Evolutionary conservation across 805 yeast genomes (phyloP).

Genomic region (Geotrichum ghanense): DNA sequence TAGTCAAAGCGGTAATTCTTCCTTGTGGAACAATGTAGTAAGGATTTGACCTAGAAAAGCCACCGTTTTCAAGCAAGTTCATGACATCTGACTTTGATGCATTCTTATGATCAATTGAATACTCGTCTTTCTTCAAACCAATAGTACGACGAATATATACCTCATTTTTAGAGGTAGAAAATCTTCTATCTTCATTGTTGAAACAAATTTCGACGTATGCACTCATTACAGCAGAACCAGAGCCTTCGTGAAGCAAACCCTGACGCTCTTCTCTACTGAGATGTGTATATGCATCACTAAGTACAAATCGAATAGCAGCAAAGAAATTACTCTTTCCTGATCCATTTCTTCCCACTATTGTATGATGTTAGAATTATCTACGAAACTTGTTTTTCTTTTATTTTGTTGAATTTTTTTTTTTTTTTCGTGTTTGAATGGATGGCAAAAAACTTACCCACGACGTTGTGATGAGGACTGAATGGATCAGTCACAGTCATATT

Average conservation of each 20-base stretch:
- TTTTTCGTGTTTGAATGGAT: too few relatives aligned
- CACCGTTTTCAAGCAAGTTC: slow-evolving; percentile 80
- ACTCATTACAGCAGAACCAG: slow-evolving; percentile 66
- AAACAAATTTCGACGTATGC: slow-evolving; percentile 87
- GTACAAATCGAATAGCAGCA: slow-evolving; percentile 86
- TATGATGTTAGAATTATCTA: background rate
- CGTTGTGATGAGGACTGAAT: slow-evolving; percentile 74
- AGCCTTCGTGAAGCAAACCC: slow-evolving; percentile 80
- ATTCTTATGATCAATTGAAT: slow-evolving; percentile 67
- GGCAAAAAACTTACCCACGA: slow-evolving; percentile 35
- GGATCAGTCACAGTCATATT: slow-evolving; percentile 67
- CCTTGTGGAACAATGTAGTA: slow-evolving; percentile 98
- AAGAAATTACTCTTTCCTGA: slow-evolving; percentile 94
- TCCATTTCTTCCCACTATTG: slow-evolving; percentile 72
- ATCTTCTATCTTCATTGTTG: slow-evolving; percentile 66
- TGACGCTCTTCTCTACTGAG: slow-evolving; percentile 78
- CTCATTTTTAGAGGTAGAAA: slow-evolving; percentile 58
- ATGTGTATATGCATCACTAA: slow-evolving; percentile 81
- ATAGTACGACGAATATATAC: slow-evolving; percentile 76
- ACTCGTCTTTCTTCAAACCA: slow-evolving; percentile 89
- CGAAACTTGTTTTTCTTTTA: too few relatives aligned
- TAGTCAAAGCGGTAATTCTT: slow-evolving; percentile 73
- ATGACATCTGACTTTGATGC: slow-evolving; percentile 72
- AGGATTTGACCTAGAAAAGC: slow-evolving; percentile 82
- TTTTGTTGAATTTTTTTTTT: too few relatives aligned